Base-by-base conservation (phyloP, 2,329 filamentous ascomycete species). In the Nemania sp. region DNA sequence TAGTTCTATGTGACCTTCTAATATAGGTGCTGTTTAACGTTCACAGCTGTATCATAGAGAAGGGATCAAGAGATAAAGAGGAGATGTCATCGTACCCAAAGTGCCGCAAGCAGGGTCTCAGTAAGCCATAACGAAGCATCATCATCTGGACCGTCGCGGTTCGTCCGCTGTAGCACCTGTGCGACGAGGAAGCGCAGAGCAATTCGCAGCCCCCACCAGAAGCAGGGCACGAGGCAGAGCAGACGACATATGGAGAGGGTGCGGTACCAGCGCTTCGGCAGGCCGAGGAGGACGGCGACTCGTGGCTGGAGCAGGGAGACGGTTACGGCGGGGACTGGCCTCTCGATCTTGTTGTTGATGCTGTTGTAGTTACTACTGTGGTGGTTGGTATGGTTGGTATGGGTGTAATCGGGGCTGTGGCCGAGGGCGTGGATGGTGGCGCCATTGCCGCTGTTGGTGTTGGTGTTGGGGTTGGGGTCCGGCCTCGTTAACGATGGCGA, bases 221-320 rank as follows among this genome's bases (percentile, higher is more conserved):
- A 83, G 59, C 90, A 90, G 18, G 93, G 92, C 24, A 86, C 84
- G 61, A 92, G 89, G 67, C 91, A 93, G 69, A 92, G 81, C 26
- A 91, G 87, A n/a, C 93, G 89, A 73, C 91, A 90, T 70, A 90
- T 83, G 70, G 93, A 88, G 62, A 95, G 85, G 66, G 90, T 90
- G 49, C 91, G 84, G 77, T 94, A 90, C 90, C 92, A 95, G 69
- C 85, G 85, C 70, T 85, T 85, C 62, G 91, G 89, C 18, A 96
- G 88, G 59, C 92, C 92, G 54, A 95, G 86, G 35, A 93, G 87
- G 73, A 94, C 91, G 70, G 92, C 92, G 64, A 95, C 89, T 64
- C 92, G 91, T 13, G 92, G 92, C 76, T 94, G 92, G 51, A 93
- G 84, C 60, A 90, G 82, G 18, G 86, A 77, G 27, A 74, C 72